phyloP scores from a whole-genome alignment of 306 rosid species.

The Pyrus communis region DNA sequence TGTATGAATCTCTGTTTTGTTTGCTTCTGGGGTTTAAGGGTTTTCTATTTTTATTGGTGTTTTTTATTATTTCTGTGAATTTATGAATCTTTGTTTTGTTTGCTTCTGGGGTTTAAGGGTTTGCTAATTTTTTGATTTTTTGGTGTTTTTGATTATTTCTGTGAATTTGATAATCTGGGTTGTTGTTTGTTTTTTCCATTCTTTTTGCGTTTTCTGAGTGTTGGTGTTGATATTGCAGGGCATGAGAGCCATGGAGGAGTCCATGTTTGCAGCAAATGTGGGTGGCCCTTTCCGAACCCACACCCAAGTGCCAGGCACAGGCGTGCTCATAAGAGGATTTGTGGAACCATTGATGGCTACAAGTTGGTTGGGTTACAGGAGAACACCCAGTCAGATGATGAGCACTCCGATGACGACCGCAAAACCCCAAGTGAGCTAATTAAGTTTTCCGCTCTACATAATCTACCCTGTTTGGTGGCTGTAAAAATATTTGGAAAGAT shows the following conservation, averaged over 20 bases:
- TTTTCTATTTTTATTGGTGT: not conserved
- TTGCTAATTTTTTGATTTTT: not conserved
- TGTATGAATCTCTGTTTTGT: not conserved
- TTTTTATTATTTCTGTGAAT: not conserved
- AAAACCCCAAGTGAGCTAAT: slow-evolving; percentile 34
- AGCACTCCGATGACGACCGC: slow-evolving; percentile 41
- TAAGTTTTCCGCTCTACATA: not conserved
- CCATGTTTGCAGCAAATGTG: slow-evolving; percentile 54
- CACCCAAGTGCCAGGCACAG: slow-evolving; percentile 65
- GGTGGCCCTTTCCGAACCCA: slow-evolving; percentile 59
- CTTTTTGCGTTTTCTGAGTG: not conserved
- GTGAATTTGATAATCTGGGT: not conserved
- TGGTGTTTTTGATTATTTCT: not conserved
- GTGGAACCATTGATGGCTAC: slow-evolving; percentile 75
- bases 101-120: not conserved
- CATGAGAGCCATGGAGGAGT: slow-evolving; percentile 45
- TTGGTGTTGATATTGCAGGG: slow-evolving; percentile 22
- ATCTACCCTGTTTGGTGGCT: not conserved
- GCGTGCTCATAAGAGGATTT: slow-evolving; percentile 80
- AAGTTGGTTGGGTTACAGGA: slow-evolving; percentile 30
- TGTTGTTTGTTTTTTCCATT: not conserved
- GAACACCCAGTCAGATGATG: slow-evolving; percentile 52
- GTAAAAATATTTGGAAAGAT: not conserved
- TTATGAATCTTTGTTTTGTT: not conserved
- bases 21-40: not conserved